Conservation (phyloP, 352 stramenopile species). For the Globisporangium yorkense region DNA sequence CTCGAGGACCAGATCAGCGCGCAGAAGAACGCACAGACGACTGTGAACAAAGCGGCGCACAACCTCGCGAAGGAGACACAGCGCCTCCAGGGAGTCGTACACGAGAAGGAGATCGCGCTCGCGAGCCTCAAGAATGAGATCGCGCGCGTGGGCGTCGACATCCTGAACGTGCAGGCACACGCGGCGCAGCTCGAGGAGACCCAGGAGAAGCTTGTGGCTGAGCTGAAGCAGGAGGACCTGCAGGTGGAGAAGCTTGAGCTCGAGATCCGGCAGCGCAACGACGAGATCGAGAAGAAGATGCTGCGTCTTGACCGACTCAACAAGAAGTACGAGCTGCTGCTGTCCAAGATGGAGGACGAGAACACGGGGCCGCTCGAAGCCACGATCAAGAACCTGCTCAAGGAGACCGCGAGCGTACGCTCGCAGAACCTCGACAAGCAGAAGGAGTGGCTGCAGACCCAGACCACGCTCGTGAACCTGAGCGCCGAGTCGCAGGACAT, state of each 20-base stretch:
- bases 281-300: slow-evolving; percentile 97
- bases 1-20: slow-evolving; percentile 81
- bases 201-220: slow-evolving; percentile 63
- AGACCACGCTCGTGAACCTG: slow-evolving; percentile 88
- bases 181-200: slow-evolving; percentile 83
- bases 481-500: slow-evolving; percentile 86
- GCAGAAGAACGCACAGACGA: slow-evolving; percentile 86
- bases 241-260: slow-evolving; percentile 89
- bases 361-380: slow-evolving; percentile 92
- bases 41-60: slow-evolving; percentile 86
- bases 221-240: slow-evolving; percentile 87
- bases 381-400: slow-evolving; percentile 90
- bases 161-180: slow-evolving; percentile 89
- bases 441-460: slow-evolving; percentile 87
- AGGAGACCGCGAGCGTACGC: slow-evolving; percentile 76
- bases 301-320: slow-evolving; percentile 90
- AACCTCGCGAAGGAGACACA: slow-evolving; percentile 87
- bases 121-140: slow-evolving; percentile 91
- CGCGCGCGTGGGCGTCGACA: slow-evolving; percentile 87
- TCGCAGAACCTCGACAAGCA: slow-evolving; percentile 75
- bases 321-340: slow-evolving; percentile 92
- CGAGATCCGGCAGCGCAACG: slow-evolving; percentile 92
- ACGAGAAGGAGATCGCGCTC: slow-evolving; percentile 88
- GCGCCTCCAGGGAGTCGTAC: slow-evolving; percentile 59
- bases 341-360: slow-evolving; percentile 86